Base-by-base conservation (phyloP, 139 green algal species). In the Chlorella sp. region DNA sequence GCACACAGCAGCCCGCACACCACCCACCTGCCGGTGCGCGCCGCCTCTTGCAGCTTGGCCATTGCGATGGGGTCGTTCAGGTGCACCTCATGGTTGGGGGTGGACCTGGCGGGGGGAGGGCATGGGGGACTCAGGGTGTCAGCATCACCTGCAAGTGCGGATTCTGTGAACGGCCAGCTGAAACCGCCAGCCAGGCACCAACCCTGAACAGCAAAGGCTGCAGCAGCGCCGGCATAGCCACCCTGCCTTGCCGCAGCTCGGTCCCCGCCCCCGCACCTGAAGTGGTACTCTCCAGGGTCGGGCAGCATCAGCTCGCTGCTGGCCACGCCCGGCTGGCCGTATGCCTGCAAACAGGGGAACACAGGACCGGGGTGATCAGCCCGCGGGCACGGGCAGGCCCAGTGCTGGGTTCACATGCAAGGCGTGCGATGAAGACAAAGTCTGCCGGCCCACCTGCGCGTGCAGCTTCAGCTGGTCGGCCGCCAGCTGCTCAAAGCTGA, bases 31-130 rank as follows among this genome's bases (percentile, higher is more conserved):
- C 92, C 92, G 28, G 78, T 86, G 38, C 84, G 73, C 21, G 87
- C 87, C 17, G 94, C 92, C 74, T 95, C 93, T 86, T 98, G 96
- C 87, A 99, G 93, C 83, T 94, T 93, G 44, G 96, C 93, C 56
- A 99, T 98, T 32, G 92, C 95, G 16, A 92, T 88, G 3, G 96
- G 97, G 88, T 98, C 93, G 91, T 99, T 99, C 85, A 99, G 88
- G 91, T 99, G 97, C 78, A 92, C 88, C 89, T 99, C 96, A 89
- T 88, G 51, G 44, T 90, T 89, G 85, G 30, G 82, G 67, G 67
- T 88, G 51, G 74, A 89, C 85, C 67, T 85, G 44, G n/a, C 92
- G 86, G 5, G 2, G 65, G 30, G 44, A 0, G 41, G 64, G 38
- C n/a, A 47, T 7, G 26, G 7, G 7, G 6, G 69, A 5, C 74